Percentiles rank a stretch among this genome's conserved stretches.
These are phyloP conservation scores for Capsicum pubescens DNA, from an alignment of 257 asterid genomes.

Conservation along the genomic window DNA sequence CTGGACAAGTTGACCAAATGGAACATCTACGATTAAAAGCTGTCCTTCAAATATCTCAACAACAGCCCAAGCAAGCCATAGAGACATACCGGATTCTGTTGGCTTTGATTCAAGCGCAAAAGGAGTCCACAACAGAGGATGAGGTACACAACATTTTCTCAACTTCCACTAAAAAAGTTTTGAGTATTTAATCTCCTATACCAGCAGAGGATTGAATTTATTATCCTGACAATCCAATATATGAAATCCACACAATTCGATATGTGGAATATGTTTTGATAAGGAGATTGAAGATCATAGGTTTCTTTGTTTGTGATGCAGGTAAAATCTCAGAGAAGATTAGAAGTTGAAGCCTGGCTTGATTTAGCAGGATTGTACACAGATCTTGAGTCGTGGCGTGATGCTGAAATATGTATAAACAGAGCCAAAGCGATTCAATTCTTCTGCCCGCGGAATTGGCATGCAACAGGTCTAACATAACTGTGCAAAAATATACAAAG, in stretches of 20 bases:
- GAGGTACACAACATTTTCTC: slow-evolving; percentile 38
- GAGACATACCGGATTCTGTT: slow-evolving; percentile 78
- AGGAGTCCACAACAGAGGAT: slow-evolving; percentile 29
- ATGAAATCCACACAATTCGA: not conserved
- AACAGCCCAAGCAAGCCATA: slow-evolving; percentile 80
- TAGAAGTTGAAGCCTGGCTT: slow-evolving; percentile 81
- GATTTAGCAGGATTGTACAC: slow-evolving; percentile 84
- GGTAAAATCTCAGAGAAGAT: slow-evolving; percentile 46
- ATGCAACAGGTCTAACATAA: slow-evolving; percentile 60
- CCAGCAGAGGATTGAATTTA: not conserved
- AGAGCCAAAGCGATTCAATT: slow-evolving; percentile 52
- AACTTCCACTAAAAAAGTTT: not conserved
- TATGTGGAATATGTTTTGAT: not conserved
- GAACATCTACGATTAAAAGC: slow-evolving; percentile 83
- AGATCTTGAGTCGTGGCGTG: slow-evolving; percentile 63
- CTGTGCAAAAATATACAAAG: not conserved
- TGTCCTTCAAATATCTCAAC: slow-evolving; percentile 64
- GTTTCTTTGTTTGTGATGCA: slow-evolving; percentile 33
- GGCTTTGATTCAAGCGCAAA: slow-evolving; percentile 64
- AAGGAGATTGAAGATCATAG: not conserved
- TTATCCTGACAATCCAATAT: not conserved
- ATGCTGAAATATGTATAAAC: slow-evolving; percentile 64
- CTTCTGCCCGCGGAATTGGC: slow-evolving; percentile 76
- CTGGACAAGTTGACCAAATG: slow-evolving; percentile 61
- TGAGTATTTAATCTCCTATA: not conserved